A percentile compares a stretch with the other conserved stretches of the same genome.
phyloP scores from a whole-genome alignment of 352 stramenopile species.

The Pythium brassicae region DNA sequence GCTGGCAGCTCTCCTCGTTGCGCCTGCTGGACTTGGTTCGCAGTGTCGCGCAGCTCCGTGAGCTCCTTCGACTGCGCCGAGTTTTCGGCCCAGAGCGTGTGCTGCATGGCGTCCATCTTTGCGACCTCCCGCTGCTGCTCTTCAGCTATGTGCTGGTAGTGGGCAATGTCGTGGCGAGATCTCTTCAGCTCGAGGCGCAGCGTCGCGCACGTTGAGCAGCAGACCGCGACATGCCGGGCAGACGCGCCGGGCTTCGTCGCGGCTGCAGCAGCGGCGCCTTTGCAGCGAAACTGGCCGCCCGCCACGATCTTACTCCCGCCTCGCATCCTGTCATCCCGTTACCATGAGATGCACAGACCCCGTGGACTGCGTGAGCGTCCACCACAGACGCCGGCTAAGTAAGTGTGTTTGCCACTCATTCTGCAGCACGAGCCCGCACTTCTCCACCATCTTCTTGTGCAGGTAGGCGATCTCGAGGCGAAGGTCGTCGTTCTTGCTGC shows the following conservation, averaged over 20 bases:
- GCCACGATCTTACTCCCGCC: slow-evolving; percentile 32
- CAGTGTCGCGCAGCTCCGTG: slow-evolving; percentile 11
- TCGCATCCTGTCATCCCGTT: slow-evolving; percentile 36
- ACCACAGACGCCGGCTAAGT: too few species aligned
- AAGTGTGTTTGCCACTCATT: too few species aligned
- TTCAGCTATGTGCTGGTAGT: slow-evolving; percentile 8
- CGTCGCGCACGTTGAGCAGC: slow-evolving; percentile 21
- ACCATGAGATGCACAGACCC: too few species aligned
- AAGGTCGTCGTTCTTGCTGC: slow-evolving; percentile 22
- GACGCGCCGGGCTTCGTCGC: not conserved
- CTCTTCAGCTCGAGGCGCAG: slow-evolving; percentile 15
- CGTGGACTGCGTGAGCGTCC: too few species aligned
- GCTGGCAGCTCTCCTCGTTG: too few species aligned
- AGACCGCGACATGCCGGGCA: not conserved
- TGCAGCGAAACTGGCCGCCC: slow-evolving; percentile 32
- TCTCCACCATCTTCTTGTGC: slow-evolving; percentile 28
- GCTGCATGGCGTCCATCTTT: slow-evolving; percentile 23
- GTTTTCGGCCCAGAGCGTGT: slow-evolving; percentile 28
- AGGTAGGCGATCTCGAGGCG: slow-evolving; percentile 23
- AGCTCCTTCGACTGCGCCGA: slow-evolving; percentile 17
- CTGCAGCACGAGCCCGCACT: slow-evolving; percentile 11
- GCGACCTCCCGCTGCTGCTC: slow-evolving; percentile 26
- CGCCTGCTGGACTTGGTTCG: slow-evolving; percentile 19
- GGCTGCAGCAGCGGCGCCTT: not conserved
- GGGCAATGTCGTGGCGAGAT: slow-evolving; percentile 13